A percentile compares a stretch with the other conserved stretches of the same genome.
Conservation (phyloP, 2,329 filamentous ascomycete species). For the Fusarium miscanthi region DNA sequence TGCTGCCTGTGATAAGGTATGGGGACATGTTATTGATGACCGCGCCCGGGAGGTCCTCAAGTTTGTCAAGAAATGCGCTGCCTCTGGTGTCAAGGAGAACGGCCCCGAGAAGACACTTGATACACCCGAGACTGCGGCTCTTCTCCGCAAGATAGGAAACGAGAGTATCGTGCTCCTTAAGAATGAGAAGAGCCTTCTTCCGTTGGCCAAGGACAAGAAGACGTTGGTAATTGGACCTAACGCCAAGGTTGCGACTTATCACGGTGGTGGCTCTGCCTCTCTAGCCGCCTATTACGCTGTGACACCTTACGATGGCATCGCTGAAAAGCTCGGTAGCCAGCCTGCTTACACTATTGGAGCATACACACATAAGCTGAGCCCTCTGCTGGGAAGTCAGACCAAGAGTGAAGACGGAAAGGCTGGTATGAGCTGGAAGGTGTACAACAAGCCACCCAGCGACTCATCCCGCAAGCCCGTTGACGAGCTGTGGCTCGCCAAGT, state of each 20-base stretch:
- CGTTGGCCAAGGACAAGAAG: constrained; percentile 71
- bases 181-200: constrained; percentile 73
- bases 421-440: constrained; percentile 72
- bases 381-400: constrained; percentile 64
- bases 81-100: constrained; percentile 64
- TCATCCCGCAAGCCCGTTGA: constrained; percentile 62
- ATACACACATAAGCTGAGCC: constrained; percentile 73
- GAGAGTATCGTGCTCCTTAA: constrained; percentile 80
- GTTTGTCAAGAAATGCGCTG: constrained; percentile 67
- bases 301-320: constrained; percentile 78
- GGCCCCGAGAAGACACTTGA: constrained; percentile 66
- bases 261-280: constrained; percentile 74
- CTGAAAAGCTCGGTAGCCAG: constrained; percentile 57
- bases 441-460: constrained; percentile 66
- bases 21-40: constrained; percentile 65
- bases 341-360: constrained; percentile 68
- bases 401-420: constrained; percentile 63
- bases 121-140: constrained; percentile 69
- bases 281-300: constrained; percentile 73
- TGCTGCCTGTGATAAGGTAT: constrained; percentile 67
- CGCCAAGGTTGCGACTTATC: constrained; percentile 66
- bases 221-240: constrained; percentile 69
- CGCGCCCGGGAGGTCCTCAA: constrained; percentile 68
- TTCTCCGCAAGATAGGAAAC: constrained; percentile 73
- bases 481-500: constrained; percentile 59